These are phyloP conservation scores for Trichoderma arundinaceum DNA, from an alignment of 2,329 filamentous ascomycete genomes.

Conservation along the genomic window DNA sequence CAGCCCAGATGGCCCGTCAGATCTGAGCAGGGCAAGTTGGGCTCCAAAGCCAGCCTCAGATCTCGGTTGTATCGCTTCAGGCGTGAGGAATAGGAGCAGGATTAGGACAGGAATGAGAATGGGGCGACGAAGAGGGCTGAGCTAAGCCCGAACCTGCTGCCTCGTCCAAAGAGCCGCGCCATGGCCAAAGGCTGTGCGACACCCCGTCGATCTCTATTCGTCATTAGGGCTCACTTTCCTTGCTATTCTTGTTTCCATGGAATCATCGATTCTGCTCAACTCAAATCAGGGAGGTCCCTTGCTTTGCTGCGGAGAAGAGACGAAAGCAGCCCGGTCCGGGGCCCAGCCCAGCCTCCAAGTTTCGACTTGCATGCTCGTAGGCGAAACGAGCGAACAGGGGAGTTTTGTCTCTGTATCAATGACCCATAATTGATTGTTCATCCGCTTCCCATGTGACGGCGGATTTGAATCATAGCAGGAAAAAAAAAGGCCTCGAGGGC, in stretches of 20 bases:
- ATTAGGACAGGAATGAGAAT: background rate
- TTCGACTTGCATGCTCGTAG: background rate
- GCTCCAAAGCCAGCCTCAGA: conserved; percentile 10
- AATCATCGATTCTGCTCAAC: background rate
- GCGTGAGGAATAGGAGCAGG: background rate
- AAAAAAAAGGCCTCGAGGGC: conserved; percentile 3
- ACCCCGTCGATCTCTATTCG: conserved; percentile 10
- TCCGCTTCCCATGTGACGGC: conserved; percentile 20
- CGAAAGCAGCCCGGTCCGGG: background rate
- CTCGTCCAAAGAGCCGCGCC: background rate
- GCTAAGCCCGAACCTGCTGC: background rate
- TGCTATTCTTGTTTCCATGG: background rate
- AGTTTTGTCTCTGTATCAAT: background rate
- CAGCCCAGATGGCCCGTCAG: conserved; percentile 5
- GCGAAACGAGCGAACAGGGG: background rate
- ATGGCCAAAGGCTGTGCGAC: background rate
- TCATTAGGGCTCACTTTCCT: background rate
- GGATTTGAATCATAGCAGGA: background rate
- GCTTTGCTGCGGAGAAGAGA: background rate
- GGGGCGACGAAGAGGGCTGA: background rate
- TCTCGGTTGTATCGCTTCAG: background rate
- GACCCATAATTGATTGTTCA: conserved; percentile 3
- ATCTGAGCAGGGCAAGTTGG: conserved; percentile 7
- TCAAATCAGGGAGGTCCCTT: background rate
- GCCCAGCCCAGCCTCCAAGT: background rate